Conservation (phyloP, 441 rosid species). For the Dalechampia spathulata region DNA sequence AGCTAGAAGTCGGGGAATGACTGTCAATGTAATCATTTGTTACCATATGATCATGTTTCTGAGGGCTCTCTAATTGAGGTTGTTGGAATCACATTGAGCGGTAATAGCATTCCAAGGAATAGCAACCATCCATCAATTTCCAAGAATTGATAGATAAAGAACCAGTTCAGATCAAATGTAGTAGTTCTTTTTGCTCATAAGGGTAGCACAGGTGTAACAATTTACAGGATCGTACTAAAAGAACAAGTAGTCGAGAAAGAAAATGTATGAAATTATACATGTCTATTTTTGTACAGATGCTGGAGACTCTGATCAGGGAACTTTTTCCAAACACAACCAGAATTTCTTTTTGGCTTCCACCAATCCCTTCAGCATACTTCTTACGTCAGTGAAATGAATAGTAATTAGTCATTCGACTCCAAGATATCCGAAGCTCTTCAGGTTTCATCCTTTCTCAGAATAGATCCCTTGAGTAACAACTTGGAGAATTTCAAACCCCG, state of each 20-base stretch:
- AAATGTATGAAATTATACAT: slow-evolving; percentile 8
- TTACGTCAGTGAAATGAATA: slow-evolving; percentile 13
- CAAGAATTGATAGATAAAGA: too few species aligned
- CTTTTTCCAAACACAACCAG: slow-evolving; percentile 8
- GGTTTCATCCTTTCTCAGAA: slow-evolving; percentile 7
- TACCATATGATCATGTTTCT: too few species aligned
- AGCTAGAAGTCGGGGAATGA: too few species aligned
- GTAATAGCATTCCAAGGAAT: too few species aligned
- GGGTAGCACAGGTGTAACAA: slow-evolving; percentile 14
- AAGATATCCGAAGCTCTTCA: neutral
- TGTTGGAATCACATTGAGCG: too few species aligned
- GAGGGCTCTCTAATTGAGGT: too few species aligned
- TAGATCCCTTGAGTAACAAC: neutral
- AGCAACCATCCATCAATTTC: too few species aligned
- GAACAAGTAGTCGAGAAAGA: neutral
- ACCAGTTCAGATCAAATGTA: neutral
- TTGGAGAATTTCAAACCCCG: slow-evolving; percentile 23
- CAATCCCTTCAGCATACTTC: slow-evolving; percentile 10
- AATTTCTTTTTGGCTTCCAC: slow-evolving; percentile 17
- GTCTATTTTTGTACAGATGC: slow-evolving; percentile 31
- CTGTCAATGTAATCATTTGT: too few species aligned
- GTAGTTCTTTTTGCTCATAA: slow-evolving; percentile 5
- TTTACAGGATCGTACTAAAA: slow-evolving; percentile 17
- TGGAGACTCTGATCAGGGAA: slow-evolving; percentile 19
- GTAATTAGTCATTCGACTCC: neutral